These are phyloP conservation scores for Sordariomycetes sp. DNA, from an alignment of 2,329 filamentous ascomycete genomes.

Conservation along the genomic window DNA sequence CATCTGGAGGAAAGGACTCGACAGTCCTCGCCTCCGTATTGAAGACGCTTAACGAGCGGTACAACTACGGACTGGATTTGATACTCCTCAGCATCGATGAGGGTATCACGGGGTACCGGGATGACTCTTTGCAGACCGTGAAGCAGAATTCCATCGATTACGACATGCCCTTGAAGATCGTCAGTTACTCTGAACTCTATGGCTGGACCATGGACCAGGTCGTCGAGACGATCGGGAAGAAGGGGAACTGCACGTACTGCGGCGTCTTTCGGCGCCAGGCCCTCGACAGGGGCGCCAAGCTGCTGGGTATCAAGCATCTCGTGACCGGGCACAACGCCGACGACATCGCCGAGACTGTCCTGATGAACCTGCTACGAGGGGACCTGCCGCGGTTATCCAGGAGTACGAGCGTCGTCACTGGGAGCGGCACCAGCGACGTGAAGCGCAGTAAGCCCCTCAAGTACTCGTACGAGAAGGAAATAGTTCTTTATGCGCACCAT, in stretches of 20 bases:
- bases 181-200: conserved; percentile 88
- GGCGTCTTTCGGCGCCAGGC: conserved; percentile 93
- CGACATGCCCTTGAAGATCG: conserved; percentile 78
- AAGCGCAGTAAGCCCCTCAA: conserved; percentile 95
- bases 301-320: conserved; percentile 79
- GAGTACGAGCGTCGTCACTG: conserved; percentile 82
- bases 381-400: conserved; percentile 78
- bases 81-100: conserved; percentile 89
- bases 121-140: conserved; percentile 91
- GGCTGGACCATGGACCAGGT: conserved; percentile 99
- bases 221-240: conserved; percentile 90
- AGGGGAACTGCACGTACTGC: conserved; percentile 98
- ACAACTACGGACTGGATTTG: conserved; percentile 76
- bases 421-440: conserved; percentile 66
- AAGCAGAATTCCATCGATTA: conserved; percentile 89
- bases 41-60: conserved; percentile 84
- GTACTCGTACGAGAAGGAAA: conserved; percentile 98
- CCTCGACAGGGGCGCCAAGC: conserved; percentile 79
- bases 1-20: conserved; percentile 93
- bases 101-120: conserved; percentile 91
- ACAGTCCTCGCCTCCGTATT: conserved; percentile 90
- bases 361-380: conserved; percentile 92
- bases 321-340: conserved; percentile 97
- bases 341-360: conserved; percentile 89
- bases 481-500: conserved; percentile 93